phyloP scores from a whole-genome alignment of 331 rosid genomes.

The Quercus phellos region DNA sequence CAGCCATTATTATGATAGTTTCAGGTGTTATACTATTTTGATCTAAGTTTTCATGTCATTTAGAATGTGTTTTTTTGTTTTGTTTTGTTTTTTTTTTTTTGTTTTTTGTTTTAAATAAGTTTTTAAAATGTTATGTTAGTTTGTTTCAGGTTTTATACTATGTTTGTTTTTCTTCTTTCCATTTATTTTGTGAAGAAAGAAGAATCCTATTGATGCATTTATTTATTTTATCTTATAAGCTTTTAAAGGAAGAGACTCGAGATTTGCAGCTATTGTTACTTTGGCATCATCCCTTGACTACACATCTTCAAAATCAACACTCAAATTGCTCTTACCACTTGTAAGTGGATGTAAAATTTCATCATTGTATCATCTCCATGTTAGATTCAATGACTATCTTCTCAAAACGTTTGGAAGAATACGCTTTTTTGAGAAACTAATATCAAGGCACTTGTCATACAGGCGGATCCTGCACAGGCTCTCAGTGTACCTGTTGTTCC shows the following conservation, averaged over 20 bases:
- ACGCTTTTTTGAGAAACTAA: conserved; percentile 23
- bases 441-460: conserved; percentile 32
- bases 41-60: background rate
- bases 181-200: background rate
- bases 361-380: background rate
- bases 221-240: conserved; percentile 33
- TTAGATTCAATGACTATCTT: conserved; percentile 18
- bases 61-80: background rate
- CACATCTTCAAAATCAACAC: conserved; percentile 80
- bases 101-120: background rate
- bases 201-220: background rate
- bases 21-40: background rate
- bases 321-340: conserved; percentile 82
- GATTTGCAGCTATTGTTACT: conserved; percentile 83
- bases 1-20: background rate
- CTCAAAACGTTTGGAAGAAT: background rate
- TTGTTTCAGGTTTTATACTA: too few relatives aligned
- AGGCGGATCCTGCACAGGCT: conserved; percentile 99
- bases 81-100: background rate
- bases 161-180: background rate
- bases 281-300: conserved; percentile 95
- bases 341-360: conserved; percentile 48
- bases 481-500: conserved; percentile 93
- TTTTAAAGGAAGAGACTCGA: conserved; percentile 70
- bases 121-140: background rate